Base-by-base conservation (phyloP, 345 rosid species). In the Eucalyptus sideroxylon region DNA sequence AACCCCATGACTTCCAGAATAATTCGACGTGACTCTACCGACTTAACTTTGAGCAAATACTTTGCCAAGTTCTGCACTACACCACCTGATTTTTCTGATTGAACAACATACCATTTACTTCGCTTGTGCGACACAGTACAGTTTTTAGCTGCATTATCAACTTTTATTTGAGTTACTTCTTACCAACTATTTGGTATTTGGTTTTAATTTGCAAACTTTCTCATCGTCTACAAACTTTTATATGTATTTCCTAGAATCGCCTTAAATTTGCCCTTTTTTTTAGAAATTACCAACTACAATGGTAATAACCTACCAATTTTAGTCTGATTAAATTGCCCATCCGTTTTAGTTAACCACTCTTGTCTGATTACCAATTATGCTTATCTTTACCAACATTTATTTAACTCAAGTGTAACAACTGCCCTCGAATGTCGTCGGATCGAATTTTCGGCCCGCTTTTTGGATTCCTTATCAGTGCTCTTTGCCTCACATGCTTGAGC, bases 61-160 rank as follows among this genome's bases (percentile, higher is more conserved):
- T 60, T 26, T 27, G 60, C 15, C 1, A 11, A 26, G 67, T 60
- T 60, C 7, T 26, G 1, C n/a, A 59, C 67, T 59, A 26, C n/a
- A 9, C 11, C 60, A 23, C 60, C 60, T 9, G 5, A 23, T 55
- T 56, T 4, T 60, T 60, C 31, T 3, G 16, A 12, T 60, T 27
- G 67, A 60, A 60, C 16, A 11, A 30, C 67, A 3, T 60, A 4
- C 4, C 67, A 1, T 60, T 27, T 27, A 13, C 31, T 4, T 60
- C 2, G 0, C 16, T 27, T 6, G 31, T 27, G 14, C 2, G 2
- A 13, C 67, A n/a, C 31, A 26, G 4, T 11, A 11, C 4, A 5
- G 7, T 1, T 60, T 60, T 60, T 3, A 60, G 2, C 13, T 0
- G 1, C 0, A 12, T 37, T 37, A 72, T 37, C 45, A 72, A 72